phyloP scores from a whole-genome alignment of 1,284 basidiomycete genomes.

The Wallemia hederae region DNA sequence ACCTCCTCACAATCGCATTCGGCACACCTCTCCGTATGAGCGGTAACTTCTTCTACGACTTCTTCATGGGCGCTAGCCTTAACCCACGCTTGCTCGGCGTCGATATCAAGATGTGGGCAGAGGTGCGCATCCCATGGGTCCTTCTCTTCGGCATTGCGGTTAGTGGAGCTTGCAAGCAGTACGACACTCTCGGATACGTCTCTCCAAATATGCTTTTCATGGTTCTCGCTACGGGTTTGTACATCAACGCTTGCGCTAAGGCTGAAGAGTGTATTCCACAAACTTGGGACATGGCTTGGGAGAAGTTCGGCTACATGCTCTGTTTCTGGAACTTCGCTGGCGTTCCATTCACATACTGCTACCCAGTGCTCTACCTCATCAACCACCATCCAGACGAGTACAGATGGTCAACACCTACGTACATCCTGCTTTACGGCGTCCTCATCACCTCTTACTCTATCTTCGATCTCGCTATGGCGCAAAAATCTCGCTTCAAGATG shows the following conservation, averaged over 20 bases:
- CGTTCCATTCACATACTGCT: constrained; percentile 49
- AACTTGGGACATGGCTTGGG: constrained; percentile 97
- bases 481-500: constrained; percentile 96
- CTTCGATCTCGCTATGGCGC: constrained; percentile 83
- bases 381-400: constrained; percentile 71
- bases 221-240: constrained; percentile 80
- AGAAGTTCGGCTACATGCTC: constrained; percentile 83
- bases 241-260: constrained; percentile 43
- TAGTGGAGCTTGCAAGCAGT: constrained; percentile 83
- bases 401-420: constrained; percentile 46
- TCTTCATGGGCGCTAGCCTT: constrained; percentile 82
- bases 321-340: constrained; percentile 96
- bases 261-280: constrained; percentile 76
- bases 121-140: constrained; percentile 93
- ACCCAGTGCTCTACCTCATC: constrained; percentile 93
- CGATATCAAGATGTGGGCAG: constrained; percentile 98
- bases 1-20: constrained; percentile 37
- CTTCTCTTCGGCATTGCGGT: constrained; percentile 78
- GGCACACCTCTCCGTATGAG: constrained; percentile 69
- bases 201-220: constrained; percentile 96
- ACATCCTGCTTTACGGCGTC: constrained; percentile 37
- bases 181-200: constrained; percentile 68
- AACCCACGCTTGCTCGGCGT: constrained; percentile 82
- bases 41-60: constrained; percentile 73
- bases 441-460: constrained; percentile 58